Base-by-base conservation (phyloP, 108 stramenopile genomes). In the Skeletonema costatum region DNA sequence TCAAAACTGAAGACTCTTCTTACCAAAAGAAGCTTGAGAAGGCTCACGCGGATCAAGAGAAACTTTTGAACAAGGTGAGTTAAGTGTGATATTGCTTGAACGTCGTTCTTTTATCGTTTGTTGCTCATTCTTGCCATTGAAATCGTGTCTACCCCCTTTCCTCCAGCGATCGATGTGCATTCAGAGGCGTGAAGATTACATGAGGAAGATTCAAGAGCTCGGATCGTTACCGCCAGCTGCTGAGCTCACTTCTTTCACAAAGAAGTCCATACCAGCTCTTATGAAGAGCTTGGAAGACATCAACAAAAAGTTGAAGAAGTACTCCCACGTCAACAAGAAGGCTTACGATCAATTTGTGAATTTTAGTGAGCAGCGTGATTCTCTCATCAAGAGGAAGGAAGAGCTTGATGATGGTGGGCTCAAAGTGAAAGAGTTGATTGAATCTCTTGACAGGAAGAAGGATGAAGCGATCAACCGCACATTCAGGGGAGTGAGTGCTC, bases 381-480 rank as follows among this genome's bases (percentile, higher is more conserved):
- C 80, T 32, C 89, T 99, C 17, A 73, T 99, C 64, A 82, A 87
- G 61, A 86, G 99, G 19, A 93, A 97, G 71, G 90, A 90, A 33
- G 98, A 99, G 70, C 82, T 99, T 13, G 98, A 98, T 70, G 62
- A 82, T 21, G 98, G 94, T 33, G 95, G 95, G 10, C 71, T 83
- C 17, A 94, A 95, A 74, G 98, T 99, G 58, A 87, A 96, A 64
- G 97, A 97, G 56, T 87, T 99, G 66, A 93, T 99, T 30, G 90
- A 92, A 36, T 93, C 84, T 53, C 90, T 99, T 25, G 99, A 99
- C 73, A 85, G 83, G 32, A 93, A 99, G 87, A 99, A 99, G 83
- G 98, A 99, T 67, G 98, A 99, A 85, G 98, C 98, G 41, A 99
- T 99, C 81, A 93, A 98, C 51, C 89, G 98, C 36, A 99, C 99